Conservation (phyloP, 192 early-diverging fungal species). For the Entomortierella parvispora region DNA sequence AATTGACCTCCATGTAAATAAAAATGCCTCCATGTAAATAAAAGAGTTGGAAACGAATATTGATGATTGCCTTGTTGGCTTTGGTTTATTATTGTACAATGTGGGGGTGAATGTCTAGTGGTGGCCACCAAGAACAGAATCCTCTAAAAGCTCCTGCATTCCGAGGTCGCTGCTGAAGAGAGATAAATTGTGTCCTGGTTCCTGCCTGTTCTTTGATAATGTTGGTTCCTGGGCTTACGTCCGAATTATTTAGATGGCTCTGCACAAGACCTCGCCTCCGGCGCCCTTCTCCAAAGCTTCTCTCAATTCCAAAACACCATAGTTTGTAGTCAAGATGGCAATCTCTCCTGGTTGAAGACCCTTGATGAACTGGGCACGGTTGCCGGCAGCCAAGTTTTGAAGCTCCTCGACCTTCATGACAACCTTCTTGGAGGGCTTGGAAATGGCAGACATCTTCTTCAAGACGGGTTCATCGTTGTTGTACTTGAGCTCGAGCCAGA, state of each 20-base stretch:
- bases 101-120: no score
- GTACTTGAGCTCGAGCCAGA: slow-evolving; percentile 98
- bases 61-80: no score
- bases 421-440: slow-evolving; percentile 86
- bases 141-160: no score
- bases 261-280: slow-evolving; percentile 89
- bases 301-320: slow-evolving; percentile 90
- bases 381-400: slow-evolving; percentile 76
- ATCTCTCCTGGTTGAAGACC: slow-evolving; percentile 90
- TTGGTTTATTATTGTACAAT: no score
- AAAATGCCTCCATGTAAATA: slow-evolving; percentile 14
- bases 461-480: slow-evolving; percentile 84
- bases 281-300: slow-evolving; percentile 87
- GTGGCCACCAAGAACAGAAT: no score
- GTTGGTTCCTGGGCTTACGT: no score
- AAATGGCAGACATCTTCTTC: slow-evolving; percentile 79
- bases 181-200: no score
- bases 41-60: no score
- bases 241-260: slow-evolving; percentile 57
- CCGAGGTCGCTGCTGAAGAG: no score
- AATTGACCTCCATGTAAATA: no score
- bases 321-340: slow-evolving; percentile 86
- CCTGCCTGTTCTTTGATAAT: no score
- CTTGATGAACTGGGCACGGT: slow-evolving; percentile 80
- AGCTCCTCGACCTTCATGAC: slow-evolving; percentile 85